phyloP scores from a whole-genome alignment of 2,329 filamentous ascomycete species.

The Claviceps pazoutovae region DNA sequence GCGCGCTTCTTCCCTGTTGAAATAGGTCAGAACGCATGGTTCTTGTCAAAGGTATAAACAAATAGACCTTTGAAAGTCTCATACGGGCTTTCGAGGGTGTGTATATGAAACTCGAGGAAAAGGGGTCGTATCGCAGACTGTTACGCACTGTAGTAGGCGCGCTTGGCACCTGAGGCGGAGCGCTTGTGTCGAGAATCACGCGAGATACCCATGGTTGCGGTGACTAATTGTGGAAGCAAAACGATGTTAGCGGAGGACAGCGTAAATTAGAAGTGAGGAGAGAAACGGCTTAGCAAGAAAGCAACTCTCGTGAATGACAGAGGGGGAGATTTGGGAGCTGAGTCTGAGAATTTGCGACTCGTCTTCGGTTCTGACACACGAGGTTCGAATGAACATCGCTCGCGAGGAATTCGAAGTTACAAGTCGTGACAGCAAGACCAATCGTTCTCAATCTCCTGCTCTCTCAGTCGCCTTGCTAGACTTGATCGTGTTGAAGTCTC shows the following conservation, averaged over 20 bases:
- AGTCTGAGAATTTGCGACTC: neutral
- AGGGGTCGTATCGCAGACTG: neutral
- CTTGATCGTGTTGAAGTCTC: slow-evolving; percentile 14
- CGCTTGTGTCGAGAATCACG: slow-evolving; percentile 99
- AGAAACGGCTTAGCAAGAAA: neutral
- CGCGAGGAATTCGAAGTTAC: neutral
- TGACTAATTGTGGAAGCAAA: slow-evolving; percentile 32
- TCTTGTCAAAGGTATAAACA: slow-evolving; percentile 7
- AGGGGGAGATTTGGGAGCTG: neutral
- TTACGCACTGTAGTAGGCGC: slow-evolving; percentile 73
- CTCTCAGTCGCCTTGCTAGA: neutral
- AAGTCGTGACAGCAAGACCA: no score
- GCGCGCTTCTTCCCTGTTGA: slow-evolving; percentile 83
- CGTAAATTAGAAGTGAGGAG: neutral
- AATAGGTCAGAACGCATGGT: slow-evolving; percentile 61
- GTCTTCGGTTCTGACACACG: neutral
- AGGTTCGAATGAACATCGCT: neutral
- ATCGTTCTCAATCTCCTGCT: neutral
- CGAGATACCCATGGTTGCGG: slow-evolving; percentile 97
- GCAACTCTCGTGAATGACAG: neutral
- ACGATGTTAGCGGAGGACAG: slow-evolving; percentile 9
- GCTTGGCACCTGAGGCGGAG: slow-evolving; percentile 97
- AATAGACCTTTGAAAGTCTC: slow-evolving; percentile 10
- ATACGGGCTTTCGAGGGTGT: slow-evolving; percentile 52
- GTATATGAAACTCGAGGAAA: slow-evolving; percentile 6